Evolutionary conservation across 1,284 basidiomycete genomes (phyloP).

Genomic region (Fomitopsis schrenkii): DNA sequence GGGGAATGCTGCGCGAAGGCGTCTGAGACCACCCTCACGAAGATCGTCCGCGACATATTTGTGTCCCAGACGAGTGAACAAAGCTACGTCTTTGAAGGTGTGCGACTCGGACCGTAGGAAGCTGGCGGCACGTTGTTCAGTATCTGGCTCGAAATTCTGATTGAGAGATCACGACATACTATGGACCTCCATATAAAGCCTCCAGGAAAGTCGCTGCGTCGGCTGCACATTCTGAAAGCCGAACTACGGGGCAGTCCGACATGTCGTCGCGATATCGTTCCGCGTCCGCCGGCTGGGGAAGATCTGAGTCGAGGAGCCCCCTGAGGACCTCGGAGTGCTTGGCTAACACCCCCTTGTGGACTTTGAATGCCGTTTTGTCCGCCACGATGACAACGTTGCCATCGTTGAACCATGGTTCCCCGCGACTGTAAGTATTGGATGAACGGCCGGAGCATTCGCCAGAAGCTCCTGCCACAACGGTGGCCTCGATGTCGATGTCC

Average conservation of each 20-base stretch:
- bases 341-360: constrained; percentile 6
- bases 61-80: neutral
- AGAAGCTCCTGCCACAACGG: too few relatives aligned
- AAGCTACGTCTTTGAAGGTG: neutral
- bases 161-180: neutral
- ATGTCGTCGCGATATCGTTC: neutral
- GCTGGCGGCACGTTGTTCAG: neutral
- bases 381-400: neutral
- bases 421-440: neutral
- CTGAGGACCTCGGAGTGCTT: constrained; percentile 9
- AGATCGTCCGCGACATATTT: neutral
- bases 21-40: neutral
- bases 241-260: constrained; percentile 2
- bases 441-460: too few relatives aligned
- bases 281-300: constrained; percentile 7
- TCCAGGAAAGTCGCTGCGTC: constrained; percentile 4
- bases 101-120: neutral
- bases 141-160: neutral
- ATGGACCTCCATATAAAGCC: constrained; percentile 1
- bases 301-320: constrained; percentile 1
- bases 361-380: neutral
- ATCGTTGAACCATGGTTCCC: neutral
- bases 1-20: neutral
- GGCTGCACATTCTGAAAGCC: neutral
- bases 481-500: too few relatives aligned